These are phyloP conservation scores for Noccaea caerulescens DNA, from an alignment of 345 rosid species.

Conservation along the genomic window DNA sequence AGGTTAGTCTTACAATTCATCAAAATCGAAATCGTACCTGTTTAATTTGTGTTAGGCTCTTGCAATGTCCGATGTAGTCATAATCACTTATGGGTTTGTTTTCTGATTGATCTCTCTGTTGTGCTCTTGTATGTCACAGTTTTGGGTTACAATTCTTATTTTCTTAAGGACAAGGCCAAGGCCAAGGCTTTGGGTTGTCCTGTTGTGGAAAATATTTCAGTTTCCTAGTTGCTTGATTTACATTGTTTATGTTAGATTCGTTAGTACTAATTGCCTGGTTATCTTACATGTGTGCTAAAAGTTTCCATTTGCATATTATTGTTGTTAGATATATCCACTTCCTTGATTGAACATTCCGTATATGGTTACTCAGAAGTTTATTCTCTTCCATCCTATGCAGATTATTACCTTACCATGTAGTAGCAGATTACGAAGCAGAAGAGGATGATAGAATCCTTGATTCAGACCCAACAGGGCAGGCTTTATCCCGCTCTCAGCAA, in stretches of 20 bases:
- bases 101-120: neutral
- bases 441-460: conserved; percentile 97
- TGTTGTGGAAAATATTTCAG: neutral
- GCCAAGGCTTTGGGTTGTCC: conserved; percentile 2
- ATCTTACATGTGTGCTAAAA: neutral
- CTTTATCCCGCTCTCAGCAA: conserved; percentile 89
- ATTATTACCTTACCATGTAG: conserved; percentile 88
- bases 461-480: conserved; percentile 91
- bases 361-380: conserved; percentile 3
- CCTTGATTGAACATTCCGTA: conserved; percentile 15
- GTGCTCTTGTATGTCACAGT: neutral
- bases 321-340: conserved; percentile 8
- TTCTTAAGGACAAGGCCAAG: neutral
- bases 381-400: conserved; percentile 50
- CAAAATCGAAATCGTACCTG: neutral
- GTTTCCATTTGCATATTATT: neutral
- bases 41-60: neutral
- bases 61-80: neutral
- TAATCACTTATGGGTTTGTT: neutral
- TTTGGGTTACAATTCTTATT: neutral
- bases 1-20: conserved; percentile 54
- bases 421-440: conserved; percentile 97
- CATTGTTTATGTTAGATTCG: conserved; percentile 12
- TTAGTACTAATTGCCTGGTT: neutral
- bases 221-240: neutral